Evolutionary conservation across 345 rosid genomes (phyloP), one percentile per base, ranked within the genome.

Genomic region (Linum lewisii): DNA sequence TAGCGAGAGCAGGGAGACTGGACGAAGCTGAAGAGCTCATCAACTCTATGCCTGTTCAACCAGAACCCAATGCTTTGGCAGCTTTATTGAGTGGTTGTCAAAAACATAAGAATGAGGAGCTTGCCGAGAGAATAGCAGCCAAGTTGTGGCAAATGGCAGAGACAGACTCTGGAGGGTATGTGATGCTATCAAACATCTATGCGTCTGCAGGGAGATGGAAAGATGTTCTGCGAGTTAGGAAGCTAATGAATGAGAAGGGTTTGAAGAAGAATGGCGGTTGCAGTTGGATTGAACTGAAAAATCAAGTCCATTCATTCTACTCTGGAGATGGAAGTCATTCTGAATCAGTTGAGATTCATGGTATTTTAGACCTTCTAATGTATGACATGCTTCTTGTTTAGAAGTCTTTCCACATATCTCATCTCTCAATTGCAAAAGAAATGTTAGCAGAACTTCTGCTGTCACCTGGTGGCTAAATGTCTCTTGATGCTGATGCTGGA

Each of bases 171-270:
- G 77, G 69, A 5, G 78, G 72, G 20, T 79, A 69, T 23, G 75
- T 81, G 5, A 63, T 81, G 70, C 58, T 84, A 72, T 84, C 85
- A 1, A 84, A 84, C 62, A 66, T 84, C n/a, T 75, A 79, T 52
- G 86, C 85, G 51, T 79, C 84, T 19, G 74, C 78, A 32, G 84
- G 85, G 57, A 75, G 75, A 62, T 81, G 89, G 89, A 51, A 10
- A 24, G 82, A 81, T 62, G 86, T 70, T 49, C 37, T 72, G 61
- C 70, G 69, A 2, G 60, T 81, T 21, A 58, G 89, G 74, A 79
- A 72, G 49, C 21, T 81, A 61, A 79, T 84, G 85, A 77, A 45
- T 59, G 75, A 72, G 54, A 81, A 74, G 24, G 82, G 84, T 16
- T 58, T 81, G 77, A 81, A 69, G 66, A 84, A 81, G 75, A 73